These are phyloP conservation scores for Aspergillus floridensis DNA, from an alignment of 2,329 filamentous ascomycete species.

Conservation along the genomic window DNA sequence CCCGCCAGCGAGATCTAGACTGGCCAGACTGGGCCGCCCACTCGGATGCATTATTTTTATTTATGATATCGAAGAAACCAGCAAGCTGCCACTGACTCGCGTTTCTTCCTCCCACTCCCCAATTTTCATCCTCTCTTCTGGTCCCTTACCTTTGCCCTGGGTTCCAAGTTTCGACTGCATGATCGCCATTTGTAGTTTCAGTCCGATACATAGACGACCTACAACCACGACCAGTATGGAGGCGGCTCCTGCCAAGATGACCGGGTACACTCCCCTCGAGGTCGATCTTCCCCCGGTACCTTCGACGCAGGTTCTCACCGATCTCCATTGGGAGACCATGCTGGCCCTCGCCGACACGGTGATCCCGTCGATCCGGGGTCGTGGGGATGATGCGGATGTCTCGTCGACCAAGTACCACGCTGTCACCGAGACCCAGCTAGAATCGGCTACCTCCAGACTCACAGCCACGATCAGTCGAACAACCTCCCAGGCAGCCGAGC, in stretches of 20 bases:
- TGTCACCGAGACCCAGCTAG: constrained; percentile 42
- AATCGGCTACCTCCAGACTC: constrained; percentile 34
- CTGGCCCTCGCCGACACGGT: constrained; percentile 58
- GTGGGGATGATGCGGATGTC: constrained; percentile 31
- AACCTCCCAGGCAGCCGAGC: constrained; percentile 30
- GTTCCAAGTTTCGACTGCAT: no score
- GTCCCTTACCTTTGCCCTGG: no score
- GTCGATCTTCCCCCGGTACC: constrained; percentile 48
- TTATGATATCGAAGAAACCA: no score
- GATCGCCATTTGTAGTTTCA: no score
- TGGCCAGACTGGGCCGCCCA: no score
- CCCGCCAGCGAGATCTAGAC: background rate
- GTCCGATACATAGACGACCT: no score
- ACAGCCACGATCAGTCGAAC: constrained; percentile 20
- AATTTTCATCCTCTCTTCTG: no score
- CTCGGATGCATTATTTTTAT: no score
- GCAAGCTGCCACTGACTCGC: no score
- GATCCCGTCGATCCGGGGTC: constrained; percentile 51
- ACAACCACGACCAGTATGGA: background rate
- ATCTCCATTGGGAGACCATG: constrained; percentile 59
- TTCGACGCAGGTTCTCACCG: constrained; percentile 50
- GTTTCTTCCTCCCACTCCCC: no score
- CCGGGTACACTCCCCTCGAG: constrained; percentile 28
- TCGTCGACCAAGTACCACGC: constrained; percentile 32
- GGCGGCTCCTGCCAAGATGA: background rate